These are phyloP conservation scores for Sugiyamaella smithiae DNA, from an alignment of 805 yeast species.

Conservation along the genomic window DNA sequence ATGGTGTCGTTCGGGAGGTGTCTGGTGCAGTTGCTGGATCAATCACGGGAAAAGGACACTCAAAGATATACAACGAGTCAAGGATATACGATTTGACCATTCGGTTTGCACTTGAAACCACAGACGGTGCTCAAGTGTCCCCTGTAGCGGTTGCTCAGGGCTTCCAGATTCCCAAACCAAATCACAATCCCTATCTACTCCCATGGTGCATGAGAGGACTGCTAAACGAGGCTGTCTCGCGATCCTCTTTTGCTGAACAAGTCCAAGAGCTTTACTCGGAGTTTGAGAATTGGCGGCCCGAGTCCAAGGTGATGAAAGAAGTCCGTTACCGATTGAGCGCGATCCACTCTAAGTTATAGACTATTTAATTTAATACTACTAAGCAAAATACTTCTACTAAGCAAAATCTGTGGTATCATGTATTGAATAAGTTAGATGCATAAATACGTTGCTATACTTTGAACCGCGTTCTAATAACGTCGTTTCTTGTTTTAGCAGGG, in stretches of 20 bases:
- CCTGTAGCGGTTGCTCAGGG: constrained; percentile 20
- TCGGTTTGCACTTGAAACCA: constrained; percentile 70
- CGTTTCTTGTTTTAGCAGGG: constrained; percentile 18
- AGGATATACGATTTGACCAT: constrained; percentile 81
- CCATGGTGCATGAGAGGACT: constrained; percentile 94
- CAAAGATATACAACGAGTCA: constrained; percentile 79
- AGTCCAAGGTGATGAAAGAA: constrained; percentile 74
- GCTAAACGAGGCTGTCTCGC: constrained; percentile 53
- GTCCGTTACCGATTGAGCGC: constrained; percentile 76
- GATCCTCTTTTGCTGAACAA: constrained; percentile 50
- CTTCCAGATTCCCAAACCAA: constrained; percentile 56
- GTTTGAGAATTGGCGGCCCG: constrained; percentile 87
- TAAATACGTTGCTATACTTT: constrained; percentile 2
- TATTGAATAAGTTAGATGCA: not conserved
- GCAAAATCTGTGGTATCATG: not conserved
- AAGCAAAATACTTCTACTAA: not conserved
- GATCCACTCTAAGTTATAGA: constrained; percentile 33
- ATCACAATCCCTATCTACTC: constrained; percentile 75
- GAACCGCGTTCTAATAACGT: constrained; percentile 14
- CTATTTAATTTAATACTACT: not conserved
- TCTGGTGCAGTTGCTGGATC: constrained; percentile 83
- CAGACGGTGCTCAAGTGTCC: constrained; percentile 44
- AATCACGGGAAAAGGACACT: constrained; percentile 93
- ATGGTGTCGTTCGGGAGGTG: constrained; percentile 80
- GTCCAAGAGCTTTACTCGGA: constrained; percentile 60